Evolutionary conservation across 352 stramenopile genomes (phyloP).

Genomic region (Phytophthora foliorum): DNA sequence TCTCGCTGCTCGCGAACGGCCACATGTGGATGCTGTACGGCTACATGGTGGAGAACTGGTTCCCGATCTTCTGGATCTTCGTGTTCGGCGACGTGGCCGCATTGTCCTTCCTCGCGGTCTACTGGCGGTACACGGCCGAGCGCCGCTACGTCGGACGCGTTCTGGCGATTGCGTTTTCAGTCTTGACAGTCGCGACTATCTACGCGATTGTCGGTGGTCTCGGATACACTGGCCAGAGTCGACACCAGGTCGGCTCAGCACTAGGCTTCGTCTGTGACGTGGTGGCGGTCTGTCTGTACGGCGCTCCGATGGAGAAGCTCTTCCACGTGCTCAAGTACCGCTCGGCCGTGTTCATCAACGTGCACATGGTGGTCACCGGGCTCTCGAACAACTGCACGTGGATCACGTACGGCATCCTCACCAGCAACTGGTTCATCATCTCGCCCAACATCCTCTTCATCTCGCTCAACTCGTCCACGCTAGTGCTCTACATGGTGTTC

Average conservation of each 20-base stretch:
- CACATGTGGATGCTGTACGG: slow-evolving; percentile 59
- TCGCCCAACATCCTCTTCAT: slow-evolving; percentile 35
- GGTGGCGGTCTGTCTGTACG: slow-evolving; percentile 41
- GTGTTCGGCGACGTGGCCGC: slow-evolving; percentile 43
- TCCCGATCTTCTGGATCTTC: slow-evolving; percentile 55
- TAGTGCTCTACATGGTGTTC: slow-evolving; percentile 35
- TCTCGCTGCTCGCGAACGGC: slow-evolving; percentile 43
- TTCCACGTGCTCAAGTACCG: slow-evolving; percentile 50
- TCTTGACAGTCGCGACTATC: slow-evolving; percentile 35
- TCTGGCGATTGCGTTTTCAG: slow-evolving; percentile 20
- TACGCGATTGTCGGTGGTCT: slow-evolving; percentile 47
- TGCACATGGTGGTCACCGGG: slow-evolving; percentile 49
- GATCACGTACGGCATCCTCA: slow-evolving; percentile 48
- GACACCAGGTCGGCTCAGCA: slow-evolving; percentile 30
- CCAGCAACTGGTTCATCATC: slow-evolving; percentile 34
- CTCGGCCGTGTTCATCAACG: slow-evolving; percentile 46
- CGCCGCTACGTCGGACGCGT: slow-evolving; percentile 34
- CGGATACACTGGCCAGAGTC: slow-evolving; percentile 34
- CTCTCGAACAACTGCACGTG: slow-evolving; percentile 52
- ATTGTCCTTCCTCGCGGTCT: slow-evolving; percentile 50
- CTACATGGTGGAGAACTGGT: slow-evolving; percentile 50
- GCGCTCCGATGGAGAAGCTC: slow-evolving; percentile 53
- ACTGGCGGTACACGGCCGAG: slow-evolving; percentile 49
- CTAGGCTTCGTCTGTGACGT: slow-evolving; percentile 43
- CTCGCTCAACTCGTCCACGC: slow-evolving; percentile 21